These are phyloP conservation scores for Zancudomyces culisetae DNA, from an alignment of 371 early-diverging fungal species.

Conservation along the genomic window DNA sequence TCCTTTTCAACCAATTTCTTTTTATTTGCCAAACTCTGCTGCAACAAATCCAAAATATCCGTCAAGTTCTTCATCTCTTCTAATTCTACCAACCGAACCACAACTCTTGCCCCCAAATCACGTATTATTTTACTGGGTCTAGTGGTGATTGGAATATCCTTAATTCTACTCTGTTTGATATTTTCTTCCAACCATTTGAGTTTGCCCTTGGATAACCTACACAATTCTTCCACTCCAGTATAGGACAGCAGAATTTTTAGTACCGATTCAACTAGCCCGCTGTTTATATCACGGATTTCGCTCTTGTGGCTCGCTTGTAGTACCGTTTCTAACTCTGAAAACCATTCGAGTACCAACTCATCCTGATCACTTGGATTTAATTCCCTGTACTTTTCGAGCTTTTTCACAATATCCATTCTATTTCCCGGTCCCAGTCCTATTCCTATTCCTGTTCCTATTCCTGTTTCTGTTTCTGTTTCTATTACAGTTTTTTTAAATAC, in stretches of 20 bases:
- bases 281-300: slow-evolving; percentile 6
- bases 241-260: not conserved
- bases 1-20: slow-evolving; percentile 1
- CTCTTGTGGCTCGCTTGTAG: slow-evolving; percentile 3
- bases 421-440: not conserved
- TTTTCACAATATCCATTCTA: slow-evolving; percentile 6
- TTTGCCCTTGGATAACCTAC: not conserved
- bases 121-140: slow-evolving; percentile 1
- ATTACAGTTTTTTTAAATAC: not conserved
- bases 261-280: slow-evolving; percentile 5
- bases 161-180: not conserved
- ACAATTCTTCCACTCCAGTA: not conserved
- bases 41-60: slow-evolving; percentile 1
- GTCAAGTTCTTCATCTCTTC: not conserved
- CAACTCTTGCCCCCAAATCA: not conserved
- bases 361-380: slow-evolving; percentile 15
- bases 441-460: not conserved
- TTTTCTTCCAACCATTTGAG: not conserved
- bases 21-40: not conserved
- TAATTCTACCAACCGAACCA: not conserved
- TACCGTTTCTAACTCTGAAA: slow-evolving; percentile 14
- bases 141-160: not conserved
- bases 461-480: not conserved
- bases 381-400: slow-evolving; percentile 6
- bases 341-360: slow-evolving; percentile 20